phyloP scores from a whole-genome alignment of 208 protist species.

The Wallacemonas sp. region DNA sequence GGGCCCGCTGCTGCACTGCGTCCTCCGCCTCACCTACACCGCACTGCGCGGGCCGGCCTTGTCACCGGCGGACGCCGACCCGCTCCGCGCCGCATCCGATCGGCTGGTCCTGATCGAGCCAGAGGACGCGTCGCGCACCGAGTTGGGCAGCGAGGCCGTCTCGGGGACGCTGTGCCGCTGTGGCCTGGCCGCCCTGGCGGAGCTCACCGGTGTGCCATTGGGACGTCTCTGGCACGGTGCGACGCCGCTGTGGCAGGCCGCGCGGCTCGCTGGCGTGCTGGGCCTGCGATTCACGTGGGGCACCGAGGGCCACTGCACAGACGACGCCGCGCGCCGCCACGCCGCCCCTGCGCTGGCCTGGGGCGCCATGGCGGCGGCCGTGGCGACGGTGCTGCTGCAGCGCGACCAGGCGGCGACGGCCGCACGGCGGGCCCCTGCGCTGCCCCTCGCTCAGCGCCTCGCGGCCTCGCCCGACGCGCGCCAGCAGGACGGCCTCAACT shows the following conservation, averaged over 20 bases:
- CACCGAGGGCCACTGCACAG: neutral
- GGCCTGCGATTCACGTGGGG: neutral
- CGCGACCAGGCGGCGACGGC: neutral
- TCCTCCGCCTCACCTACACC: neutral
- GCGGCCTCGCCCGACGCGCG: neutral
- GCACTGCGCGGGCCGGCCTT: neutral
- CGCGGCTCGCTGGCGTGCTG: neutral
- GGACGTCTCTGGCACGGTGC: neutral
- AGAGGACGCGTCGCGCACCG: neutral
- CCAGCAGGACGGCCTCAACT: neutral
- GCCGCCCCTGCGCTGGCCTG: neutral
- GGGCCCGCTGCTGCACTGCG: neutral
- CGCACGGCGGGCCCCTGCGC: neutral
- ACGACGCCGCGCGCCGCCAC: neutral
- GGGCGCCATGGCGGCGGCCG: neutral
- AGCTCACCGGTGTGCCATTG: conserved; percentile 1
- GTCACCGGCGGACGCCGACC: neutral
- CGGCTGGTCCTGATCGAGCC: neutral
- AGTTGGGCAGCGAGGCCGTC: too few relatives aligned
- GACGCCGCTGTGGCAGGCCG: neutral
- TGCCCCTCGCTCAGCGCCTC: neutral
- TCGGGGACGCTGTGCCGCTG: neutral
- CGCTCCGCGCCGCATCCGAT: neutral
- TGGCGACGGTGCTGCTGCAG: neutral
- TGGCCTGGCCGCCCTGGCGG: neutral